Evolutionary conservation across 78 protist species (phyloP), one percentile per base, ranked within the genome.

Genomic region (Chrysochromulina tobinii): DNA sequence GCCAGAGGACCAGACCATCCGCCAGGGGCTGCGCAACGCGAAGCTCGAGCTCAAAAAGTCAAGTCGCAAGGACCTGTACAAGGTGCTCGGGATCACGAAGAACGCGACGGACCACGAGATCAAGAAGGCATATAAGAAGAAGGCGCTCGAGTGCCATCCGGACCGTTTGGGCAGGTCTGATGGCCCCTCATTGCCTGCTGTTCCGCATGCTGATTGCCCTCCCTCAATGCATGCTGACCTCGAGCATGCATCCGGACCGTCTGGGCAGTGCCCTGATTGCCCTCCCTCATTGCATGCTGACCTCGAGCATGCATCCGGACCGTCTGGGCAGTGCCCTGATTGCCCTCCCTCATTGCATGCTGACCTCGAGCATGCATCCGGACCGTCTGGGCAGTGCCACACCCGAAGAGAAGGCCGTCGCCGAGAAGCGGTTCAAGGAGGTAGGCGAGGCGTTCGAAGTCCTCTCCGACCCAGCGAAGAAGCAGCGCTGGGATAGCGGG

Each of bases 21-120:
- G 58, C 25, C 83, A 75, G 83, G 15, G 25, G 58, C 58, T 75
- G 54, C 83, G 83, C 57, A 3, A 50, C 25, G 83, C 83, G 25
- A 75, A 75, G 57, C 12, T 75, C 83, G 83, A 75, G 83, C 83
- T 75, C n/a, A 75, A 75, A 12, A 75, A 75, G 83, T 15, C 27
- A 2, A 54, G 2, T 3, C 83, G 83, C 57, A 75, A 75, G 23
- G 83, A 75, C 21, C 58, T 75, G 58, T 75, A 75, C 83, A 75
- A 75, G 83, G 23, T 75, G n/a, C 12, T 75, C 83, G 83, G 83
- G 23, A n/a, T 15, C 27, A 12, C 25, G 14, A 75, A 69, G 79
- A 38, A 69, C 53, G 79, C 79, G 79, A 27, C 79, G 51, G 79
- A 69, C n/a, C 27, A 7, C 18, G 79, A 69, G 79, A 69, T 69